phyloP scores from a whole-genome alignment of 768 basidiomycete genomes.

The Udeniomyces megalosporus region DNA sequence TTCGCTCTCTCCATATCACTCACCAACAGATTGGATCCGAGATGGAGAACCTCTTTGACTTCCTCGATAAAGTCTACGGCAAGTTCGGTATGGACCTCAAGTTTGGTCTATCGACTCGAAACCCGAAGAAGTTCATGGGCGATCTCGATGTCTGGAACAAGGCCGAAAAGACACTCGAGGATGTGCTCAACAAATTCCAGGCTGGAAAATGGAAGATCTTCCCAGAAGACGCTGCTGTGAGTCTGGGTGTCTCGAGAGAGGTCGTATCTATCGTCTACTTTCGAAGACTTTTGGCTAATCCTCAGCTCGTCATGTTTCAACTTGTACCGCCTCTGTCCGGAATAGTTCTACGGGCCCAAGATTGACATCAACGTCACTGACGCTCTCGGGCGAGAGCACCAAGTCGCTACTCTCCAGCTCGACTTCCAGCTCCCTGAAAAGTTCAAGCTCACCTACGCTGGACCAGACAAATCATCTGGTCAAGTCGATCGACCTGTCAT shows the following conservation, averaged over 20 bases:
- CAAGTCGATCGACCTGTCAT: constrained; percentile 73
- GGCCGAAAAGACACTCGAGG: constrained; percentile 45
- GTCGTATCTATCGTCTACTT: background rate
- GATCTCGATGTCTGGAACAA: constrained; percentile 73
- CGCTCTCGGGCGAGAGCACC: constrained; percentile 80
- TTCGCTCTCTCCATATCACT: background rate
- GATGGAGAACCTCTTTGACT: constrained; percentile 74
- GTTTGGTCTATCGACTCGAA: constrained; percentile 81
- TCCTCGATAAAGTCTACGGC: constrained; percentile 85
- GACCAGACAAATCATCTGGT: constrained; percentile 47
- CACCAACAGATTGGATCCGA: constrained; percentile 59
- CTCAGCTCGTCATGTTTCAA: too few species aligned
- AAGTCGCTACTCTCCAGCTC: constrained; percentile 96
- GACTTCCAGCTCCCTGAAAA: constrained; percentile 97
- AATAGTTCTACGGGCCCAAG: constrained; percentile 86
- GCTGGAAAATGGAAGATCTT: constrained; percentile 83
- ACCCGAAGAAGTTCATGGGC: constrained; percentile 82
- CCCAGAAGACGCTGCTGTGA: constrained; percentile 73
- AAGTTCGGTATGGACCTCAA: constrained; percentile 88
- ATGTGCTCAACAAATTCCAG: constrained; percentile 65
- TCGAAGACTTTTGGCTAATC: background rate
- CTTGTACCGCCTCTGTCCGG: background rate
- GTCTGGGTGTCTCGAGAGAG: background rate
- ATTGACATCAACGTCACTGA: constrained; percentile 95
- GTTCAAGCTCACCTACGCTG: constrained; percentile 72